Conservation (phyloP, 1,139 yeast species). For the Diutina rugosa region DNA sequence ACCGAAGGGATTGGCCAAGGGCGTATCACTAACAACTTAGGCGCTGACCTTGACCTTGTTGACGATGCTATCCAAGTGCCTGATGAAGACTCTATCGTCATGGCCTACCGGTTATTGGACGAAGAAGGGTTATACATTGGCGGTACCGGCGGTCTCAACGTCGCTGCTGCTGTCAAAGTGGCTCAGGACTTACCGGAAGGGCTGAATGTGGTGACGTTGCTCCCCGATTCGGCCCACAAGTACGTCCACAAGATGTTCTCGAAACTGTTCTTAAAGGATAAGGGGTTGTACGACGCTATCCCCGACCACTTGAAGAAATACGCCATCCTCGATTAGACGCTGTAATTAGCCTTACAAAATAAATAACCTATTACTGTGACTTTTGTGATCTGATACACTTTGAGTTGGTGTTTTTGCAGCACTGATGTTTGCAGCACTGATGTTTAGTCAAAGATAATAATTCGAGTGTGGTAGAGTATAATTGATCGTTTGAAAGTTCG, state of each 20-base stretch:
- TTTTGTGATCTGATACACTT: too few relatives aligned
- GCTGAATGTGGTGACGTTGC: conserved; percentile 69
- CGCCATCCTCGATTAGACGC: conserved; percentile 21
- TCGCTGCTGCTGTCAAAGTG: conserved; percentile 66
- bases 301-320: conserved; percentile 66
- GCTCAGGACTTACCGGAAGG: conserved; percentile 71
- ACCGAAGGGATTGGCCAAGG: conserved; percentile 97
- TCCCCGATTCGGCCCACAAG: conserved; percentile 84
- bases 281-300: conserved; percentile 49
- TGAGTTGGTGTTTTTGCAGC: too few relatives aligned
- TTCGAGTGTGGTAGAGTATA: too few relatives aligned
- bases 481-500: too few relatives aligned
- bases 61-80: conserved; percentile 69
- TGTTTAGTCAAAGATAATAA: too few relatives aligned
- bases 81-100: conserved; percentile 63
- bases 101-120: conserved; percentile 72
- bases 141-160: conserved; percentile 75
- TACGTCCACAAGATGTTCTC: conserved; percentile 75
- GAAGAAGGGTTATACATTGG: conserved; percentile 91
- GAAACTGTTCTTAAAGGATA: conserved; percentile 60
- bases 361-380: too few relatives aligned
- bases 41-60: conserved; percentile 53
- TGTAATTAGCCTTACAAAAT: not conserved
- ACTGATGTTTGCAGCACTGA: too few relatives aligned
- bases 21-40: conserved; percentile 72